A percentile compares a stretch with the other conserved stretches of the same genome.
phyloP scores from a whole-genome alignment of 106 monocot species.

The Agapanthus africanus region DNA sequence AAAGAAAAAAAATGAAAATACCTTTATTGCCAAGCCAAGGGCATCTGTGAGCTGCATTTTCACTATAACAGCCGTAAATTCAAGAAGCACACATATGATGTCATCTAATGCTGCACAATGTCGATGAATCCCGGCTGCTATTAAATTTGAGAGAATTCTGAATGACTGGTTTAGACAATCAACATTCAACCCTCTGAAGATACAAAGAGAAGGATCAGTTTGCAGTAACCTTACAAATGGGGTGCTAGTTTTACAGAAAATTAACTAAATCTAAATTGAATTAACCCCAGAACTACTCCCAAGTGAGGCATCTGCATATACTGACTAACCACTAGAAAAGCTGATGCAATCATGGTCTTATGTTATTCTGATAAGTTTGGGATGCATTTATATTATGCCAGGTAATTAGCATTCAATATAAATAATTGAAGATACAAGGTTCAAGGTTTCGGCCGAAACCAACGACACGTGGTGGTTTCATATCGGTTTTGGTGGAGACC shows the following conservation, averaged over 20 bases:
- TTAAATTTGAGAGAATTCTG: constrained; percentile 59
- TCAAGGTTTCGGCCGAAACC: too few species aligned
- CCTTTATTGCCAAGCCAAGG: constrained; percentile 55
- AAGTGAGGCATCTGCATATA: background rate
- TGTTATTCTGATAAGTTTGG: too few species aligned
- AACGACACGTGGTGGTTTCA: too few species aligned
- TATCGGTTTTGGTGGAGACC: too few species aligned
- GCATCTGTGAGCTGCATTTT: constrained; percentile 53
- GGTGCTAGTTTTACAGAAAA: too few species aligned
- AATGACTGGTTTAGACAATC: constrained; percentile 66
- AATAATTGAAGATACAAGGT: too few species aligned
- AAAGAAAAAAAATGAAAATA: constrained; percentile 2
- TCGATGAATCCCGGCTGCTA: constrained; percentile 50
- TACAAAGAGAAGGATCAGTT: background rate
- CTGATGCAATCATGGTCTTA: too few species aligned
- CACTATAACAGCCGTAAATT: constrained; percentile 46
- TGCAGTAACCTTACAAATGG: background rate
- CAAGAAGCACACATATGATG: constrained; percentile 51
- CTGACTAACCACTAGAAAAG: background rate
- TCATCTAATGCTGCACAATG: constrained; percentile 52
- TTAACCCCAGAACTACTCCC: background rate
- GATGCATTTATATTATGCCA: too few species aligned
- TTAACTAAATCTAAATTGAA: too few species aligned
- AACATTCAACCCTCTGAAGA: constrained; percentile 57
- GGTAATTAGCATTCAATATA: too few species aligned